phyloP scores from a whole-genome alignment of 441 rosid species.

The Erodium moschatum region DNA sequence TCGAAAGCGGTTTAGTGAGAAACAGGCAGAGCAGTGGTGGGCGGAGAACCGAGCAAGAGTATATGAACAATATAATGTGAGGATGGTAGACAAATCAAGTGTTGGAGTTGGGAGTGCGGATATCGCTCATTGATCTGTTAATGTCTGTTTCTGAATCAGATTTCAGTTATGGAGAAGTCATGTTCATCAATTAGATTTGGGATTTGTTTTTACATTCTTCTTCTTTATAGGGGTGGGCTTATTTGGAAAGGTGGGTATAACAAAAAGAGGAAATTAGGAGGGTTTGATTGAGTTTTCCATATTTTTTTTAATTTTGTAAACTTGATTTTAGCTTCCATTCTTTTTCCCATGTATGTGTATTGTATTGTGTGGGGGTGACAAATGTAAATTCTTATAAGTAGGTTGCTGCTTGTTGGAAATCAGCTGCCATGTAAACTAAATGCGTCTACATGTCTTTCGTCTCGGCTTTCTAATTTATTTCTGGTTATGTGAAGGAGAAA shows the following conservation, averaged over 20 bases:
- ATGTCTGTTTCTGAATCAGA: constrained; percentile 28
- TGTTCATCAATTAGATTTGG: constrained; percentile 26
- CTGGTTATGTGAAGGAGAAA: too few relatives aligned
- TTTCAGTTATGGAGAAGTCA: constrained; percentile 23
- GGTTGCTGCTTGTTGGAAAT: constrained; percentile 10
- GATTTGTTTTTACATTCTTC: constrained; percentile 20
- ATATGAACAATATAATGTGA: constrained; percentile 73
- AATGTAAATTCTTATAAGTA: constrained; percentile 40
- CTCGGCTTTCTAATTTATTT: not conserved
- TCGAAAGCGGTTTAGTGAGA: constrained; percentile 80
- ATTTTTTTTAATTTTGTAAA: constrained; percentile 3
- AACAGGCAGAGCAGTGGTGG: constrained; percentile 97
- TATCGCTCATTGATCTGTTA: constrained; percentile 44
- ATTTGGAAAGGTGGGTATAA: constrained; percentile 24
- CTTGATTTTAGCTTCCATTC: constrained; percentile 17
- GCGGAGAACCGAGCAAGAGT: constrained; percentile 86
- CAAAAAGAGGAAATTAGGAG: constrained; percentile 23
- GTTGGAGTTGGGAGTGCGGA: constrained; percentile 58
- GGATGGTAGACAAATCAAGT: constrained; percentile 58
- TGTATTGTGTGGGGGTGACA: constrained; percentile 36
- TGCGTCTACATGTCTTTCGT: not conserved
- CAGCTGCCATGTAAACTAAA: not conserved
- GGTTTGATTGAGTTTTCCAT: constrained; percentile 30
- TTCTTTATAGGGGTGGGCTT: constrained; percentile 19
- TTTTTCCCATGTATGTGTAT: constrained; percentile 17